Conservation (phyloP, 306 rosid species). For the Vigna unguiculata region DNA sequence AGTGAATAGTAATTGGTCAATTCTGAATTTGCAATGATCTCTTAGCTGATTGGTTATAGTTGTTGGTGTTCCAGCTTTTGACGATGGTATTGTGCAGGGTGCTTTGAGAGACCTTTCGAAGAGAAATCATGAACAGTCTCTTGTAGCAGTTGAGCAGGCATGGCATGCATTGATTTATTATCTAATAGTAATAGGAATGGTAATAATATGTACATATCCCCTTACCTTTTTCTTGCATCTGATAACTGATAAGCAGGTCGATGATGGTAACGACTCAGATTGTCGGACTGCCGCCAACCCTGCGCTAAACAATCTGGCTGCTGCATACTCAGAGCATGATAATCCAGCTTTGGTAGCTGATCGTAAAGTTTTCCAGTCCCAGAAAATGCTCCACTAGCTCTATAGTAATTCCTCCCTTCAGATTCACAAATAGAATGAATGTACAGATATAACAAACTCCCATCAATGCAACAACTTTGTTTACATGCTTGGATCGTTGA, state of each 20-base stretch:
- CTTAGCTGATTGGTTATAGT: not conserved
- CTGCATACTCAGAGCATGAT: conserved; percentile 62
- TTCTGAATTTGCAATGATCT: conserved; percentile 29
- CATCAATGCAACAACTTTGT: conserved; percentile 55
- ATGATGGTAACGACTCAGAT: conserved; percentile 64
- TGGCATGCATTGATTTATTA: conserved; percentile 50
- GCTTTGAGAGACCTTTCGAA: conserved; percentile 83
- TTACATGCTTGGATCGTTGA: conserved; percentile 41
- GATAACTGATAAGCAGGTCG: conserved; percentile 58
- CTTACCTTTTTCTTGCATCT: not conserved
- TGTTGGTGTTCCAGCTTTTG: conserved; percentile 28
- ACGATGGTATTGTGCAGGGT: conserved; percentile 65
- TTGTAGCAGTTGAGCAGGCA: conserved; percentile 62
- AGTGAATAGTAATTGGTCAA: conserved; percentile 20
- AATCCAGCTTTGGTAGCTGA: conserved; percentile 63
- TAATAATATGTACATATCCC: conserved; percentile 15
- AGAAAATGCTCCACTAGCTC: conserved; percentile 45
- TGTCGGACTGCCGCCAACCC: conserved; percentile 52
- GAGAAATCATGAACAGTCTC: conserved; percentile 66
- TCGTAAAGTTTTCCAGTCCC: conserved; percentile 50
- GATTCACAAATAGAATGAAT: conserved; percentile 61
- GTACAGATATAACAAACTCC: conserved; percentile 66
- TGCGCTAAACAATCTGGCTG: conserved; percentile 44
- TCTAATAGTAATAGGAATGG: conserved; percentile 26
- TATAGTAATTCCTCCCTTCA: conserved; percentile 48